phyloP scores from a whole-genome alignment of 805 yeast genomes.

The Wickerhamomyces rabaulensis region DNA sequence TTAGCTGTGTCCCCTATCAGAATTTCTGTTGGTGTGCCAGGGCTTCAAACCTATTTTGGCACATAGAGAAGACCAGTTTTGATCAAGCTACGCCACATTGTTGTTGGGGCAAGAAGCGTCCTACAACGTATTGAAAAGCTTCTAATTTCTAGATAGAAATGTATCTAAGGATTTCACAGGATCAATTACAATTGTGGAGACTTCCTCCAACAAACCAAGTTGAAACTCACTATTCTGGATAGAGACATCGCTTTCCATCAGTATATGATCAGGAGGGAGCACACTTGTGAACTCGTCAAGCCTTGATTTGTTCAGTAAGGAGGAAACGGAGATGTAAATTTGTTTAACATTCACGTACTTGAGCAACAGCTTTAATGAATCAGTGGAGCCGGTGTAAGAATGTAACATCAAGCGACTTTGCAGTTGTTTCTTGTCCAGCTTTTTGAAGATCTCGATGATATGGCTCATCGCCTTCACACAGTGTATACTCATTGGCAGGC shows the following conservation, averaged over 20 bases:
- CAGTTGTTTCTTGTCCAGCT: constrained; percentile 8
- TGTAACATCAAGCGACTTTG: constrained; percentile 58
- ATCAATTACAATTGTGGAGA: background rate
- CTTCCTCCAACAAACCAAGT: constrained; percentile 3
- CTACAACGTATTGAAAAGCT: too few species aligned
- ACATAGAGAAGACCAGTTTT: too few species aligned
- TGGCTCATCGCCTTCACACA: constrained; percentile 77
- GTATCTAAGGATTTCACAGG: background rate
- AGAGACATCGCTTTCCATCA: constrained; percentile 21
- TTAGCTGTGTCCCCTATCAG: too few species aligned
- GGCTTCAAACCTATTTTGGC: too few species aligned
- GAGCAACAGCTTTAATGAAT: constrained; percentile 51
- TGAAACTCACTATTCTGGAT: constrained; percentile 8
- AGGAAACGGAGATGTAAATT: constrained; percentile 4
- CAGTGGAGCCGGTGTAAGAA: constrained; percentile 80
- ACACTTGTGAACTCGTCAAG: background rate
- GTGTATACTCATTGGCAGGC: constrained; percentile 66
- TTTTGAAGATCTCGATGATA: constrained; percentile 40
- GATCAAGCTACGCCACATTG: too few species aligned
- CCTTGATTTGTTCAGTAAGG: constrained; percentile 5
- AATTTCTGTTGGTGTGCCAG: too few species aligned
- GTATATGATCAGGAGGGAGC: background rate
- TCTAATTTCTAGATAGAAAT: background rate
- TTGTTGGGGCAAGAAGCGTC: too few species aligned
- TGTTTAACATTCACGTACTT: constrained; percentile 8